Evolutionary conservation across 2,329 filamentous ascomycete species (phyloP), one percentile per base, ranked within the genome.

Genomic region (Fusarium oxysporum): DNA sequence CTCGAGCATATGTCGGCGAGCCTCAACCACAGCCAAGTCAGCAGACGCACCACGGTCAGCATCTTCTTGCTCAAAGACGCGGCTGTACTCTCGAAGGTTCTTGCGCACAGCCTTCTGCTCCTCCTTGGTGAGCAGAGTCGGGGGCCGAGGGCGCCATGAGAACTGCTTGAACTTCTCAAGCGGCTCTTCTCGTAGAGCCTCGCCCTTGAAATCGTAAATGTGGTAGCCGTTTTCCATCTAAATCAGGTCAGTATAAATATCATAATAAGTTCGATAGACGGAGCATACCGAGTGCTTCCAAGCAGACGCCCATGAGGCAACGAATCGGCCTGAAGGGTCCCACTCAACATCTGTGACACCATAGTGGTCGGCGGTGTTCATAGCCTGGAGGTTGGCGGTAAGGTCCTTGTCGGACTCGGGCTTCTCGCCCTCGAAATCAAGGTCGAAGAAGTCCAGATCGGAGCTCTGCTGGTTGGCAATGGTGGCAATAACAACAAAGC

Each of bases 191-290:
- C 95, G 92, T 61, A 99, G 90, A 61, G 92, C 89, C 78, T 93
- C 92, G 73, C 96, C 97, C 82, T 92, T 93, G 90, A 99, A 99
- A 82, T 97, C 95, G 89, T 98, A 98, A 70, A 99, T 86, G 83
- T 98, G 96, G 87, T 97, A 99, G 73, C 96, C 96, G 82, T 98
- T 99, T 87, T 99, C 96, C 94, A 98, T 97, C 94, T 97, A 43
- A 5, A 37, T n/a, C 19, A n/a, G n/a, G 61, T 57, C 30, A 60
- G 37, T 50, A 78, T 48, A 69, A 65, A 13, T 55, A 32, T 35
- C 51, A 25, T 40, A 21, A 55, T 48, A 85, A 28, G 17, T 40
- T 30, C 16, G 13, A 10, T 9, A n/a, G 8, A 28, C 11, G 9
- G 14, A 30, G 23, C 93, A 87, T 92, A 97, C 95, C 77, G 92